Base-by-base conservation (phyloP, 306 rosid species). In the Dicorynia guianensis region DNA sequence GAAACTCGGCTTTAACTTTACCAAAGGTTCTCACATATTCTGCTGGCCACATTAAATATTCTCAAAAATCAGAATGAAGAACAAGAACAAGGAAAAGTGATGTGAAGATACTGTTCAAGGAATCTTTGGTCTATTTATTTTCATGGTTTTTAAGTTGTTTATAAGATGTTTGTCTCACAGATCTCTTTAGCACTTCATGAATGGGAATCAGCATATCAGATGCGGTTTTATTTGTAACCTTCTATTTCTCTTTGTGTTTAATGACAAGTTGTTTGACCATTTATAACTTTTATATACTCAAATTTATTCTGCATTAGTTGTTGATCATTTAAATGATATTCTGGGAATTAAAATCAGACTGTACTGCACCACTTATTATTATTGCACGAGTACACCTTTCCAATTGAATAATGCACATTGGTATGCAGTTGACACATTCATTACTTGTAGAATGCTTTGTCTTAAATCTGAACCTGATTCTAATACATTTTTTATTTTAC, bases 1-100 rank as follows among this genome's bases (percentile, higher is more conserved):
- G 82, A 85, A 86, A 86, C 78, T 90, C 73, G 62, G 46, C 92
- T 82, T 85, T 85, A 83, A 74, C 89, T 89, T 85, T 83, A 67
- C 69, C 52, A 81, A 83, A 71, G 91, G 66, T 82, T 81, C 82
- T 63, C 70, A 57, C 19, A 17, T 89, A 89, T 84, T 86, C 91
- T 71, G 79, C 76, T 67, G 79, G 78, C 86, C 74, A 85, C 84
- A 84, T 84, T 85, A 83, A 71, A 87, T 90, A 84, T 90, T 84
- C 92, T 78, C 44, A 46, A 79, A 84, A 69, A 87, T 90, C 90
- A 82, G 88, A 85, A 90, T 90, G 89, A 76, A 75, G 71, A 76
- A 85, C 88, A 85, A 74, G 85, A 74, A 70, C 64, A 77, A 81
- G 46, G 66, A 72, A 72, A 87, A 76, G 85, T 80, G 82, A 82